Conservation (phyloP, 176 grass and related monocot species). For the Cenchrus americanus region DNA sequence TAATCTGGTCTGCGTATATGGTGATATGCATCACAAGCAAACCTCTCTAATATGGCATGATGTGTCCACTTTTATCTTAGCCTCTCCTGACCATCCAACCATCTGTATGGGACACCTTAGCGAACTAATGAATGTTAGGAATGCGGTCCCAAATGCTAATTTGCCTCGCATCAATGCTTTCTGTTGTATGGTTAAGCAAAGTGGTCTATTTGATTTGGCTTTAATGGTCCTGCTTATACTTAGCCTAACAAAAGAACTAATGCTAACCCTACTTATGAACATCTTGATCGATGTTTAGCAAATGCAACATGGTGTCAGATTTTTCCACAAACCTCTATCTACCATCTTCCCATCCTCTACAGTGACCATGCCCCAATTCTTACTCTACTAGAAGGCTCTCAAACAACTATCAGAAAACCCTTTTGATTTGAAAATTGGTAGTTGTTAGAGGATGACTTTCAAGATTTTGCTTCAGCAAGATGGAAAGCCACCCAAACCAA, state of each 20-base stretch:
- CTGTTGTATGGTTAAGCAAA: not conserved
- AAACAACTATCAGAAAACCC: not conserved
- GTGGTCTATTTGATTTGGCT: not conserved
- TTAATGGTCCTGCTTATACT: not conserved
- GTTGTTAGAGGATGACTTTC: not conserved
- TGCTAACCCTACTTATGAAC: not conserved
- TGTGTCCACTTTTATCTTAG: too few relatives aligned
- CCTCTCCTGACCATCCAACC: too few relatives aligned
- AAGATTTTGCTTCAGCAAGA: not conserved
- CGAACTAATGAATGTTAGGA: too few relatives aligned
- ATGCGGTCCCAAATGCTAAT: not conserved
- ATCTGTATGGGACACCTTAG: too few relatives aligned
- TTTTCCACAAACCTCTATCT: not conserved
- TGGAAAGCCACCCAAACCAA: not conserved
- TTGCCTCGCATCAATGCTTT: not conserved
- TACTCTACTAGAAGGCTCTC: rapidly evolving
- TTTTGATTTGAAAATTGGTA: not conserved
- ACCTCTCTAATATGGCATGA: too few relatives aligned
- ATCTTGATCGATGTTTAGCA: not conserved
- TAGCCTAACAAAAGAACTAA: not conserved
- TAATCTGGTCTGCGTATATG: not conserved
- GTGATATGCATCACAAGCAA: not conserved
- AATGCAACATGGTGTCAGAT: not conserved
- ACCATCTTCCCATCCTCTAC: not conserved
- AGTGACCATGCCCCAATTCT: not conserved